Percentiles rank a stretch among this genome's conserved stretches.
phyloP scores from a whole-genome alignment of 495 filamentous ascomycete genomes.

The Penicillium coprophilum region DNA sequence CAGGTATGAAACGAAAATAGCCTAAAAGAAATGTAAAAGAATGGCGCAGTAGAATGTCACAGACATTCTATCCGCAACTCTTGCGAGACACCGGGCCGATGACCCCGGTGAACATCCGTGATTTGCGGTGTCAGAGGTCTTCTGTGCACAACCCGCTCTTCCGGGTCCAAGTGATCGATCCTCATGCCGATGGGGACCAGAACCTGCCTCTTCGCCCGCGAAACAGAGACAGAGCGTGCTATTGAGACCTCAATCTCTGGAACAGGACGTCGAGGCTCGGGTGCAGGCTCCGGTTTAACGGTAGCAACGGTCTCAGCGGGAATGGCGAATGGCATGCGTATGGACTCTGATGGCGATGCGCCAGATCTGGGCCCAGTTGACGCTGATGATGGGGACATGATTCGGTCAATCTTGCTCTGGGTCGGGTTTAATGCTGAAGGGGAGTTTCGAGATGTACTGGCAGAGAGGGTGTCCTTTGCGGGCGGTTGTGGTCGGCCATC shows the following conservation, averaged over 20 bases:
- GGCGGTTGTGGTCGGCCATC: constrained; percentile 10
- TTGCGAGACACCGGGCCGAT: constrained; percentile 40
- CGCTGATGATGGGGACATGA: constrained; percentile 22
- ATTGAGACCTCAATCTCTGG: constrained; percentile 41
- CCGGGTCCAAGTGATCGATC: constrained; percentile 23
- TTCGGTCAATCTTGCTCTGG: constrained; percentile 13
- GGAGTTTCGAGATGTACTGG: constrained; percentile 11
- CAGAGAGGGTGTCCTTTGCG: constrained; percentile 15
- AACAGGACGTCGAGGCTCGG: constrained; percentile 5
- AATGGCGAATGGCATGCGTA: constrained; percentile 19
- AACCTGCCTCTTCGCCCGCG: constrained; percentile 36
- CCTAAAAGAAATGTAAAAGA: not conserved
- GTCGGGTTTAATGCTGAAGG: constrained; percentile 17
- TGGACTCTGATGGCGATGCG: constrained; percentile 9
- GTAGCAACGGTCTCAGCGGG: not conserved
- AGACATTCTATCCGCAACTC: constrained; percentile 41
- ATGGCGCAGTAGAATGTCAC: constrained; percentile 15
- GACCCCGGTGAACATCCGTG: constrained; percentile 31
- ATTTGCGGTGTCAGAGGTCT: constrained; percentile 30
- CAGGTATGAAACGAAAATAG: not conserved
- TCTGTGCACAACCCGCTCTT: constrained; percentile 30
- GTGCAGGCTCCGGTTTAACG: constrained; percentile 10
- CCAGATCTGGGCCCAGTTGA: constrained; percentile 14
- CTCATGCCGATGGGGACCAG: constrained; percentile 38
- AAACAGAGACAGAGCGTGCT: constrained; percentile 44